Percentiles rank a stretch among this genome's conserved stretches.
Conservation (phyloP, 176 grass and related monocot species). For the Aechmea fasciata region DNA sequence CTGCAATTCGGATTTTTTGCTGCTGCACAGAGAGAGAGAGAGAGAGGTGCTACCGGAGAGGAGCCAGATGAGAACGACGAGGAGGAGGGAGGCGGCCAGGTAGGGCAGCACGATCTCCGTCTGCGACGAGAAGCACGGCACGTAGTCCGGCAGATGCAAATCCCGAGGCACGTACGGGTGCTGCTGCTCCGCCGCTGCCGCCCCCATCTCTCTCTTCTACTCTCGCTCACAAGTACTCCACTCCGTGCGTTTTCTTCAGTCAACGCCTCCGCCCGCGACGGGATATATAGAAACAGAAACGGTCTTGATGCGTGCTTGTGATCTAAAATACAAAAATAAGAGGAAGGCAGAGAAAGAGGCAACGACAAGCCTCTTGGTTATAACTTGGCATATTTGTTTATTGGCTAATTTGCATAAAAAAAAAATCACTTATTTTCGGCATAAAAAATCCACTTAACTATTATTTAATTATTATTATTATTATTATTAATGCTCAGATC, state of each 20-base stretch:
- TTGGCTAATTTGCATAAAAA: too few relatives aligned
- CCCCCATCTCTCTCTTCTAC: slow-evolving; percentile 6
- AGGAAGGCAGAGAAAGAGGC: too few relatives aligned
- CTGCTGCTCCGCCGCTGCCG: slow-evolving; percentile 10
- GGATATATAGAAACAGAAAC: too few relatives aligned
- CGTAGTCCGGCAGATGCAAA: slow-evolving; percentile 43
- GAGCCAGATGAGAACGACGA: slow-evolving; percentile 50
- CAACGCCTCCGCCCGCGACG: too few relatives aligned
- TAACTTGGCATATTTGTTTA: too few relatives aligned
- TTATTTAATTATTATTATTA: too few relatives aligned
- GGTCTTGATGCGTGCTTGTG: too few relatives aligned
- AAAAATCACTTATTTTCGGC: too few relatives aligned
- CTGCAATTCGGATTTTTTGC: not conserved
- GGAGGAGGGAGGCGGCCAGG: slow-evolving; percentile 41
- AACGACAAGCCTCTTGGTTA: too few relatives aligned
- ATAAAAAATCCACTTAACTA: too few relatives aligned
- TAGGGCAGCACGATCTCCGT: slow-evolving; percentile 46
- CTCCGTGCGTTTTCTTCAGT: not conserved
- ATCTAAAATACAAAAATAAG: too few relatives aligned
- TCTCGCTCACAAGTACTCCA: slow-evolving; percentile 1
- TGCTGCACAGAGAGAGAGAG: not conserved
- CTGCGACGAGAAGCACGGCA: slow-evolving; percentile 51
- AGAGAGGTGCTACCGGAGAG: slow-evolving; percentile 35
- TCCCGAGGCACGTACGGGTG: slow-evolving; percentile 73
- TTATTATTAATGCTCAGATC: too few relatives aligned